Conservation (phyloP, 129 eudicot genomes). For the Flaveria trinervia region DNA sequence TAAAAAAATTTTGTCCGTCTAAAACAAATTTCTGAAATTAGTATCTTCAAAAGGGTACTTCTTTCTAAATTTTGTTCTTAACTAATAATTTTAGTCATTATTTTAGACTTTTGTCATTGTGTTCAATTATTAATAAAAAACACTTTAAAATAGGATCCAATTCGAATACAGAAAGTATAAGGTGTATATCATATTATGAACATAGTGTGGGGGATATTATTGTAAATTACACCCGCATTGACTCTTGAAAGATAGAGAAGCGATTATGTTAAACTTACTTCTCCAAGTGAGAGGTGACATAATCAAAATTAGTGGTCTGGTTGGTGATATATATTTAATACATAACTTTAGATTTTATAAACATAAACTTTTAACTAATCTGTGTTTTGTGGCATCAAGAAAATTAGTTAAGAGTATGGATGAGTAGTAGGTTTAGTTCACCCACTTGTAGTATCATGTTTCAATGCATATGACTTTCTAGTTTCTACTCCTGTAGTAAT, state of each 20-base stretch:
- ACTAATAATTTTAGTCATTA: background rate
- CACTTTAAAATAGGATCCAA: no score
- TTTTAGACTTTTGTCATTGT: background rate
- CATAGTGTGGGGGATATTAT: constrained; percentile 9
- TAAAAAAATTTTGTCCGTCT: no score
- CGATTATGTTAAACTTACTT: constrained; percentile 73
- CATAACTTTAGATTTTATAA: background rate
- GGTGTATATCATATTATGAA: constrained; percentile 9
- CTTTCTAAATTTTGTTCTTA: background rate
- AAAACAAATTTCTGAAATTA: no score
- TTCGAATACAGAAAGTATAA: background rate
- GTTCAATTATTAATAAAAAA: no score
- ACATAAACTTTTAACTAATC: background rate
- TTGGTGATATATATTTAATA: constrained; percentile 43
- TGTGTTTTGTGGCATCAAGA: constrained; percentile 5
- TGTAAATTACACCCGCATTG: constrained; percentile 20
- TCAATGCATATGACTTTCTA: constrained; percentile 24
- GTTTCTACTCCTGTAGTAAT: background rate
- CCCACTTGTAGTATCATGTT: constrained; percentile 51
- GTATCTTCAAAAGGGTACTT: background rate
- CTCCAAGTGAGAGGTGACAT: constrained; percentile 63
- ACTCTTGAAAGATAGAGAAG: constrained; percentile 24
- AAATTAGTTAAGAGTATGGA: constrained; percentile 32
- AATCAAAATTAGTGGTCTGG: constrained; percentile 49
- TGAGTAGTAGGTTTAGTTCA: constrained; percentile 65